Percentiles rank a stretch among this genome's conserved stretches.
Conservation (phyloP, 768 basidiomycete genomes). For the Hypholoma sublateritium region DNA sequence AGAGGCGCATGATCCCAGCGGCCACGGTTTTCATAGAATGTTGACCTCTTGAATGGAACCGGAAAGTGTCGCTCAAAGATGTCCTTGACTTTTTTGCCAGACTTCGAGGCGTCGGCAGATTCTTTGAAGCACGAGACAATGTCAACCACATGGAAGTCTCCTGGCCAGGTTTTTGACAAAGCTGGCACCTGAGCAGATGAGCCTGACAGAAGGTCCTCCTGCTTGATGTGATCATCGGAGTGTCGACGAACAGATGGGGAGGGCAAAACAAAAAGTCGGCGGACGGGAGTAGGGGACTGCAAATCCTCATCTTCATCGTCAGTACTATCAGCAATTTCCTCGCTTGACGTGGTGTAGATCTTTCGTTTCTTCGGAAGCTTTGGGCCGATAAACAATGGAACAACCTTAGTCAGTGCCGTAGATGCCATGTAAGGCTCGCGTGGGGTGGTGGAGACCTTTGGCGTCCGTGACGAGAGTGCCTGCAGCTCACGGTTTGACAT, state of each 20-base stretch:
- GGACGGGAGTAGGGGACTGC: too few species aligned
- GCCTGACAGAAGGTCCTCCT: background rate
- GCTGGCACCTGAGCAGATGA: background rate
- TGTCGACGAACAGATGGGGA: background rate
- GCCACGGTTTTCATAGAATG: slow-evolving; percentile 2
- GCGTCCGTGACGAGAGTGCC: too few species aligned
- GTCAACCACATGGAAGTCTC: background rate
- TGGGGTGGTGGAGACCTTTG: too few species aligned
- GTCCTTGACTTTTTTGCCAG: background rate
- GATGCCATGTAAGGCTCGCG: too few species aligned
- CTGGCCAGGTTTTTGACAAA: background rate
- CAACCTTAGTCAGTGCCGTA: too few species aligned
- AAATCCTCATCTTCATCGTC: too few species aligned
- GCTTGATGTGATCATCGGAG: background rate
- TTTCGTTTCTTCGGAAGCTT: too few species aligned
- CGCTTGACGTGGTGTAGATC: too few species aligned
- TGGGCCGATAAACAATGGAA: too few species aligned
- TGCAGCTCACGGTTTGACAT: too few species aligned
- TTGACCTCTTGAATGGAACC: background rate
- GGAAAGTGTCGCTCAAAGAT: slow-evolving; percentile 4
- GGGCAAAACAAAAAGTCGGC: too few species aligned
- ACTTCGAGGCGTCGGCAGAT: background rate
- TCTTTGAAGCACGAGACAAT: background rate
- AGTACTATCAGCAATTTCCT: too few species aligned
- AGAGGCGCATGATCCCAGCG: slow-evolving; percentile 5